Conservation (phyloP, 2,329 filamentous ascomycete species). For the Zasmidium angulare region DNA sequence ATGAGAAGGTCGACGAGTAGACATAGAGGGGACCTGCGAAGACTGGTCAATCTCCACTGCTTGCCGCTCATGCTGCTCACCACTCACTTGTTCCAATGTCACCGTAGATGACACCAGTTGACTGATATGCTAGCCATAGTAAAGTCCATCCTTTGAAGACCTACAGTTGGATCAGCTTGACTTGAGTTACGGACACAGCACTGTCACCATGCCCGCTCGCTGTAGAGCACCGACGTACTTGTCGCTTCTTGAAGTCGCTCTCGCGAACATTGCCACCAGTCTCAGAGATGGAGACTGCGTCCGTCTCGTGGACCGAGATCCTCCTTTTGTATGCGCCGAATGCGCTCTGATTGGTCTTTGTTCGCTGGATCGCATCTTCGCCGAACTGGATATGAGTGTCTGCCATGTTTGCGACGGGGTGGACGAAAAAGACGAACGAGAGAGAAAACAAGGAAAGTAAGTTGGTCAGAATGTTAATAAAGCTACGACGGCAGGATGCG, state of each 20-base stretch:
- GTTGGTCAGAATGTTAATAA: neutral
- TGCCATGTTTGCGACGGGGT: constrained; percentile 1
- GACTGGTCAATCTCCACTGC: neutral
- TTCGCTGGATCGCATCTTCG: constrained; percentile 9
- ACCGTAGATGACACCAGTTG: constrained; percentile 66
- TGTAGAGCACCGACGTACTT: constrained; percentile 11
- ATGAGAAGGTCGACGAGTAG: constrained; percentile 62
- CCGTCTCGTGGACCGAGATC: constrained; percentile 1
- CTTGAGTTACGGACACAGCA: constrained; percentile 5
- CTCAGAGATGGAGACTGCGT: constrained; percentile 6
- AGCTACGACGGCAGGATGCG: neutral
- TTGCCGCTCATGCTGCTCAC: neutral
- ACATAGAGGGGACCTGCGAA: constrained; percentile 65
- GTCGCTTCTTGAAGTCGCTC: constrained; percentile 14
- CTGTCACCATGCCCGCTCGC: constrained; percentile 3
- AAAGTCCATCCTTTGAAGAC: constrained; percentile 32
- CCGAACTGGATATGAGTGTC: constrained; percentile 10
- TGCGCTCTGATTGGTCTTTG: neutral
- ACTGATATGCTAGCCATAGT: constrained; percentile 61
- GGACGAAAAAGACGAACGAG: neutral
- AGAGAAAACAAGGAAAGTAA: neutral
- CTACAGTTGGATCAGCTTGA: constrained; percentile 18
- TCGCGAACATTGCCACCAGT: constrained; percentile 12
- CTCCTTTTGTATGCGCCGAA: neutral
- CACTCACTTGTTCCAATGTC: constrained; percentile 54